Evolutionary conservation across 164 flowering plant species (phyloP).

Genomic region (Buxus sempervirens): DNA sequence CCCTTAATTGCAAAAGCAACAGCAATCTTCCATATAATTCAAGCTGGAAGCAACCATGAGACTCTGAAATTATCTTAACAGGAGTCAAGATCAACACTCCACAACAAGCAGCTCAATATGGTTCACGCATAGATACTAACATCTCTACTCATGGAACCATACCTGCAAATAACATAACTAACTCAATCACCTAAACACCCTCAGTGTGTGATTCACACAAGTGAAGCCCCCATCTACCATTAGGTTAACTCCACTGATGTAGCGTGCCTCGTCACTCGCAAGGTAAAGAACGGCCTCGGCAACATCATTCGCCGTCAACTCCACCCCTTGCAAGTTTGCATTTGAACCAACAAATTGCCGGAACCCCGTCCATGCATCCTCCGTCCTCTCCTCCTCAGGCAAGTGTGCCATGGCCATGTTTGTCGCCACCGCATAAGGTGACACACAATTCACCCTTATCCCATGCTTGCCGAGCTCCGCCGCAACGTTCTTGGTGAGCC

Average conservation of each 20-base stretch:
- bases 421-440: slow-evolving; percentile 77
- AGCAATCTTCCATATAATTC: too few species aligned
- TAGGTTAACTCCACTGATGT: slow-evolving; percentile 73
- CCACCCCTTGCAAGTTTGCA: slow-evolving; percentile 64
- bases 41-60: too few species aligned
- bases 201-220: slow-evolving; percentile 49
- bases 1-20: too few species aligned
- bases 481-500: slow-evolving; percentile 71
- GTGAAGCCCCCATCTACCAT: slow-evolving; percentile 86
- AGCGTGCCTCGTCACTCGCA: slow-evolving; percentile 77
- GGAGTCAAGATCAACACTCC: too few species aligned
- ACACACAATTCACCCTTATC: slow-evolving; percentile 84
- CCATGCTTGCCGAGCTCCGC: slow-evolving; percentile 81
- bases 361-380: slow-evolving; percentile 47
- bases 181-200: slow-evolving; percentile 63
- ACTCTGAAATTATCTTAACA: too few species aligned
- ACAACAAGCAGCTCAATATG: too few species aligned
- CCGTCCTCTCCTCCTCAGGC: slow-evolving; percentile 67
- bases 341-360: slow-evolving; percentile 33
- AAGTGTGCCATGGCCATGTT: slow-evolving; percentile 63
- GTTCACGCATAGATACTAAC: not conserved
- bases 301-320: slow-evolving; percentile 59
- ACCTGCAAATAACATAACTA: not conserved
- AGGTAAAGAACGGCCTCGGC: slow-evolving; percentile 76
- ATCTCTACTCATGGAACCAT: not conserved